Conservation (phyloP, 768 basidiomycete species). For the Suillus occidentalis region DNA sequence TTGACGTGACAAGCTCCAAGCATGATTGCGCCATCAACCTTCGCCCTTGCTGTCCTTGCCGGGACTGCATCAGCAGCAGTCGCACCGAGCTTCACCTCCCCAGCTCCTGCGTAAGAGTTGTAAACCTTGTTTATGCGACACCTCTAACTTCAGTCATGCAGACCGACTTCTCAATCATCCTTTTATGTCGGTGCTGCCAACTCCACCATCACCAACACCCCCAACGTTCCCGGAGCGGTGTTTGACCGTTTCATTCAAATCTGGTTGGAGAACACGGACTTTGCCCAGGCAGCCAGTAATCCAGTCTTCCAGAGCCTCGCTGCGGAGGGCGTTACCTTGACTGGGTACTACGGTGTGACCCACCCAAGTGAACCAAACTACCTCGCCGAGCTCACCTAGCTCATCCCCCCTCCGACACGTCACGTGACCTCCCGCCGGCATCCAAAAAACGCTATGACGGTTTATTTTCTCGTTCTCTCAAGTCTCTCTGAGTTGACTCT, state of each 20-base stretch:
- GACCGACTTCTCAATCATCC: constrained; percentile 30
- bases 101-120: constrained; percentile 27
- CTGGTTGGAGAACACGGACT: constrained; percentile 68
- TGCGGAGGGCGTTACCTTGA: constrained; percentile 48
- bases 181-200: constrained; percentile 46
- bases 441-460: no score
- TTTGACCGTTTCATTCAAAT: constrained; percentile 54
- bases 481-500: no score
- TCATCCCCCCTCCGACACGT: no score
- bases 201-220: constrained; percentile 39
- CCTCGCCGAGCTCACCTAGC: no score
- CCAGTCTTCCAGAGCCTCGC: constrained; percentile 40
- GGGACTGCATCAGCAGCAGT: constrained; percentile 23
- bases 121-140: not conserved
- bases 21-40: constrained; percentile 17
- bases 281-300: constrained; percentile 26
- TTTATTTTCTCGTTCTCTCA: no score
- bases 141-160: constrained; percentile 14
- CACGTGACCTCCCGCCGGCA: no score
- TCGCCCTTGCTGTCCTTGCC: constrained; percentile 17
- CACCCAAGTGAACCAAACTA: constrained; percentile 69
- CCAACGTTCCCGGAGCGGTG: constrained; percentile 39
- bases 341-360: constrained; percentile 48
- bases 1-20: not conserved
- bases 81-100: constrained; percentile 28